These are phyloP conservation scores for Cytidiella melzeri DNA, from an alignment of 768 basidiomycete species.

Conservation along the genomic window DNA sequence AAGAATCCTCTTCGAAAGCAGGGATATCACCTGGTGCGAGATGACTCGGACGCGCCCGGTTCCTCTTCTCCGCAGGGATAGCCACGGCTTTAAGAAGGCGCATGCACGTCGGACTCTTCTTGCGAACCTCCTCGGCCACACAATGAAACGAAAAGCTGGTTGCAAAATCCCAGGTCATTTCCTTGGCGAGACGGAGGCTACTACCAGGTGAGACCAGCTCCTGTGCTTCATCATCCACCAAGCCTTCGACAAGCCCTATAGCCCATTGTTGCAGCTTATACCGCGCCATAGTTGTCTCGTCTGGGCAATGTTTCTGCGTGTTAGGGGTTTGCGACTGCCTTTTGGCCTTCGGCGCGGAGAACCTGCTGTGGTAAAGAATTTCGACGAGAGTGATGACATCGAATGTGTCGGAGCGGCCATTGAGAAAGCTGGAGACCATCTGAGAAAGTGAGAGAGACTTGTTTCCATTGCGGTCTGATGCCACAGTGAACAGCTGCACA, in stretches of 20 bases:
- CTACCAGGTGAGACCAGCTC: neutral
- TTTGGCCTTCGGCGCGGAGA: neutral
- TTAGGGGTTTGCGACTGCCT: neutral
- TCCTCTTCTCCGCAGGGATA: too few relatives aligned
- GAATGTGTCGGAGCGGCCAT: neutral
- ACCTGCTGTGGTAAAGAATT: neutral
- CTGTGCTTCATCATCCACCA: neutral
- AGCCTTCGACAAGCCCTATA: neutral
- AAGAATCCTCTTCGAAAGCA: too few relatives aligned
- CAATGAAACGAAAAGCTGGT: neutral
- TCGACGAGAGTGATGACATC: neutral
- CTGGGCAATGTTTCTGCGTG: neutral
- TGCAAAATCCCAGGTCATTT: slow-evolving; percentile 2
- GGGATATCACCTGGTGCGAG: too few relatives aligned
- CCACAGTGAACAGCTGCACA: neutral
- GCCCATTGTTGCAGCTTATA: slow-evolving; percentile 1
- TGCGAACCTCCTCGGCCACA: neutral
- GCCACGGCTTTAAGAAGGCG: too few relatives aligned
- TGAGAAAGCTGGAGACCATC: too few relatives aligned
- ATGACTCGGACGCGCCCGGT: too few relatives aligned
- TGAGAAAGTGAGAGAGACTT: neutral
- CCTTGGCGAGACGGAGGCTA: neutral
- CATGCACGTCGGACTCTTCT: neutral
- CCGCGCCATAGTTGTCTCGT: neutral
- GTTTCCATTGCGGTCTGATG: neutral